Evolutionary conservation across 495 filamentous ascomycete species (phyloP), one percentile per base, ranked within the genome.

Genomic region (Hypoxylon trugodes): DNA sequence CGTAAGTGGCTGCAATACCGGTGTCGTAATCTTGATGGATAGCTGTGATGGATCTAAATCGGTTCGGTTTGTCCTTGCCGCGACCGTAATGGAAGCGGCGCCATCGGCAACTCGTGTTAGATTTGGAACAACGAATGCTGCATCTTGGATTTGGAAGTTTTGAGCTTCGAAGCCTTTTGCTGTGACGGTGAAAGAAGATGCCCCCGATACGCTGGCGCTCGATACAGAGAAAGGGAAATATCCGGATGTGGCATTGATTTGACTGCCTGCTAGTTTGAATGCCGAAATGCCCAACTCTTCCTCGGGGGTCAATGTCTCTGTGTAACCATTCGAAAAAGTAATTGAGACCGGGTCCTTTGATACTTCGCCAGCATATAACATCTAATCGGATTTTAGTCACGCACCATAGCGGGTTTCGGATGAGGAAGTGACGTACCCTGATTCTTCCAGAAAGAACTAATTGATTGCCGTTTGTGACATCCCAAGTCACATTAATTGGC

Each of bases 401-500:
- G 6, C 21, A 10, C 32, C 16, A 18, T 25, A 19, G 9, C n/a
- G 16, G 42, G 18, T 24, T 61, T 15, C 33, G 6, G 16, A 40
- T 35, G 16, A 26, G 16, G 13, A 22, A 5, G 13, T 49, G 8
- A 59, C 66, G 1, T 59, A 72, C 67, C 59, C 66, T 66, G 5
- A 70, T 57, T 45, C 49, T 61, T 18, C 69, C 69, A 2, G 69
- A 61, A 1, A 72, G 57, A n/a, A 37, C 51, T 48, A 62, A 21
- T 47, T 60, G 25, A 9, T 49, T 38, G n/a, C 62, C 33, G 18
- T 22, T 41, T 6, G 41, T 54, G 8, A 70, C 16, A 37, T 69
- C 63, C 62, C 62, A 70, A 18, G 69, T 67, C 25, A 68, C 59
- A 21, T 77, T 78, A 43, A 73, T 63, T 7, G 78, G 80, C 62